phyloP scores from a whole-genome alignment of 2,329 filamentous ascomycete species.

The Fusarium euwallaceae region DNA sequence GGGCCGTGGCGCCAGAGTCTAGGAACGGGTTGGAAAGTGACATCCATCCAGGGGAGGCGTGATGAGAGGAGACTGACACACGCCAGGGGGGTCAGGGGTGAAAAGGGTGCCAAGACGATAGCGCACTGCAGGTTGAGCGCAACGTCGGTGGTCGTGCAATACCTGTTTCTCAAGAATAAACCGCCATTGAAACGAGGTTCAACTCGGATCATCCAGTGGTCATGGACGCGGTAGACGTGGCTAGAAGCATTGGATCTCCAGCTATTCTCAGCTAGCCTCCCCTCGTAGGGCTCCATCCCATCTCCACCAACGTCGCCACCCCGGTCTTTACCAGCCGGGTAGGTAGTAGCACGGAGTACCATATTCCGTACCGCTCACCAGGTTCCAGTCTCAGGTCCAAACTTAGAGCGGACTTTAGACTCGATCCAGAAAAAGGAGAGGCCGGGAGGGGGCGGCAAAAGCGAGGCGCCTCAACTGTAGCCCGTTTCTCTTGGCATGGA shows the following conservation, averaged over 20 bases:
- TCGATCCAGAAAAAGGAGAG: slow-evolving; percentile 1
- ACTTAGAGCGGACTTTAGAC: background rate
- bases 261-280: background rate
- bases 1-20: background rate
- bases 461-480: background rate
- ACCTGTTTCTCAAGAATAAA: background rate
- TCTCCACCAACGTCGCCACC: background rate
- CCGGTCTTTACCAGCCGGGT: background rate
- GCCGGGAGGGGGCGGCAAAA: background rate
- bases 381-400: background rate
- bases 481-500: slow-evolving; percentile 1
- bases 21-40: background rate
- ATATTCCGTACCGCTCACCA: background rate
- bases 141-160: background rate
- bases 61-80: background rate
- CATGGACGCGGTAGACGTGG: background rate
- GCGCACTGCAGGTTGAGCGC: background rate
- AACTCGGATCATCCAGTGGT: background rate
- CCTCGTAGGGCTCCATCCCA: background rate
- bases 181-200: background rate
- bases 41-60: background rate
- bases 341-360: background rate
- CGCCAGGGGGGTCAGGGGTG: background rate
- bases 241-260: background rate
- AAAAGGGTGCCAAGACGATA: background rate